These are phyloP conservation scores for Aurantiochytrium sp. DNA, from an alignment of 108 stramenopile species.

Conservation along the genomic window DNA sequence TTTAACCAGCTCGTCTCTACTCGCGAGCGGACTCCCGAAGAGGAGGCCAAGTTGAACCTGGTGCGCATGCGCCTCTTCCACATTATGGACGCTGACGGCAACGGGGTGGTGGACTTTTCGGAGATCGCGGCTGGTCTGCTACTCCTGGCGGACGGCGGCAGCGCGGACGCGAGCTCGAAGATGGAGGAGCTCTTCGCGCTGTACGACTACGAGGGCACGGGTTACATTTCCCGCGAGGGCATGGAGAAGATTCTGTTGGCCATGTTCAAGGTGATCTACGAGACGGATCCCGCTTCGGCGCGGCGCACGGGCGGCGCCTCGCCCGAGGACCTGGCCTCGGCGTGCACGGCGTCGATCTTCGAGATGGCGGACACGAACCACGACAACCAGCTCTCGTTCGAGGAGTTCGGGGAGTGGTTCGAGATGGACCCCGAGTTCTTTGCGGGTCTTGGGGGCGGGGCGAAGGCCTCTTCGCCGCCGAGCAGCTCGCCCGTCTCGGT, in stretches of 20 bases:
- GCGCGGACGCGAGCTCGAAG: not conserved
- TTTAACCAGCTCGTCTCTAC: not conserved
- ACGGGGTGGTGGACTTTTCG: slow-evolving; percentile 34
- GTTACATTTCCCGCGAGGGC: not conserved
- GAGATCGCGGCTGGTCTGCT: slow-evolving; percentile 36
- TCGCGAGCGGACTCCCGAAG: not conserved
- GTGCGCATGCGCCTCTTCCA: slow-evolving; percentile 21
- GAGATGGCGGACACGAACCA: not conserved
- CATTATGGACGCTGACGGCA: slow-evolving; percentile 15
- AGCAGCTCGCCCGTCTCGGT: not conserved
- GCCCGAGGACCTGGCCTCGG: not conserved
- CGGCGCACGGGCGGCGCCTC: not conserved
- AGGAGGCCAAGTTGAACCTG: not conserved
- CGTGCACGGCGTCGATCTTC: not conserved
- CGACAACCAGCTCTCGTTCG: slow-evolving; percentile 30
- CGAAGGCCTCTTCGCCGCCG: not conserved
- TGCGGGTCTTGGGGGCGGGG: not conserved
- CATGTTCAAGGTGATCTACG: not conserved
- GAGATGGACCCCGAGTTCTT: not conserved
- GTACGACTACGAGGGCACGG: not conserved
- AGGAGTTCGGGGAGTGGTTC: slow-evolving; percentile 23
- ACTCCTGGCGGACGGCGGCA: slow-evolving; percentile 11
- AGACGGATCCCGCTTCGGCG: not conserved
- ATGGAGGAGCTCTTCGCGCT: not conserved
- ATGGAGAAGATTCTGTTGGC: not conserved